These are phyloP conservation scores for Colletotrichum tropicicola DNA, from an alignment of 2,329 filamentous ascomycete species.

Conservation along the genomic window DNA sequence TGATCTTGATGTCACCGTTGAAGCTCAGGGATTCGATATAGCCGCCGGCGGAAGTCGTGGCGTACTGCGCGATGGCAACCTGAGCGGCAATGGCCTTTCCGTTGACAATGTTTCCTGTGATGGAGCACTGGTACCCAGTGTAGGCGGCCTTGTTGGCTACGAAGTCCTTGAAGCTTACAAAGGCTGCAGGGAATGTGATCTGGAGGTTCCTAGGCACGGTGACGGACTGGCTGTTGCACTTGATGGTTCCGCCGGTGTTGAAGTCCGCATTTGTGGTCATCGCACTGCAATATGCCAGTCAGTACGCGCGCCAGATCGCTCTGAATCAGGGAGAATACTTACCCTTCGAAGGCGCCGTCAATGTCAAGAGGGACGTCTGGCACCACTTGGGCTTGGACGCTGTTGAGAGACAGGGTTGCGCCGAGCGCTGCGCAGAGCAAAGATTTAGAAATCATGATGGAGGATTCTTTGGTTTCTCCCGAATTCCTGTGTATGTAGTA, in stretches of 20 bases:
- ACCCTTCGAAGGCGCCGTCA: slow-evolving; percentile 27
- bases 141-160: slow-evolving; percentile 14
- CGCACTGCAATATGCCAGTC: slow-evolving; percentile 18
- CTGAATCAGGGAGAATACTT: neutral
- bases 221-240: slow-evolving; percentile 28
- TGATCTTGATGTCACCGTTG: slow-evolving; percentile 45
- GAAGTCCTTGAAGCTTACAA: slow-evolving; percentile 32
- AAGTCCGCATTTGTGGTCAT: neutral
- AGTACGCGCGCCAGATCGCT: neutral
- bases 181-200: slow-evolving; percentile 32
- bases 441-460: slow-evolving; percentile 8
- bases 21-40: slow-evolving; percentile 43
- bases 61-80: slow-evolving; percentile 45
- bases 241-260: slow-evolving; percentile 31
- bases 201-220: slow-evolving; percentile 33
- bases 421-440: slow-evolving; percentile 10
- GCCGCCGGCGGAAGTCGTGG: slow-evolving; percentile 44
- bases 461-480: neutral
- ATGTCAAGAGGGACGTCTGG: slow-evolving; percentile 25
- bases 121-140: slow-evolving; percentile 31
- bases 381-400: neutral
- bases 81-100: slow-evolving; percentile 47
- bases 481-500: neutral
- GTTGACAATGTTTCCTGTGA: slow-evolving; percentile 48
- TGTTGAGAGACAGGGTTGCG: neutral